Conservation (phyloP, 208 protist genomes). For the Leishmania martiniquensis region DNA sequence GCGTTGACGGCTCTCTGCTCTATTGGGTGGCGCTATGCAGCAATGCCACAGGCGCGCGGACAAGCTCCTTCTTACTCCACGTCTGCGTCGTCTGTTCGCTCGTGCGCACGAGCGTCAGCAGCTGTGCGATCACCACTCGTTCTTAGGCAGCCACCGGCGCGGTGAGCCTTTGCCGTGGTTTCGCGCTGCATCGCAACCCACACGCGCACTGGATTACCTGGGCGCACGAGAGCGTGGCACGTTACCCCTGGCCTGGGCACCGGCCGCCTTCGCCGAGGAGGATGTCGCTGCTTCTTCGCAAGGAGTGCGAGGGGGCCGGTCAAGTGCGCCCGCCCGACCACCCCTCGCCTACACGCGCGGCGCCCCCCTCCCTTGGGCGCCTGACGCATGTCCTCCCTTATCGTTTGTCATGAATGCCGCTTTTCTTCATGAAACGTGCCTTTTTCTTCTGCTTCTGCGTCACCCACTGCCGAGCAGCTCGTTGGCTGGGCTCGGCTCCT, state of each 20-base stretch:
- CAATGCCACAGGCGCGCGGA: not conserved
- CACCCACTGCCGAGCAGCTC: slow-evolving; percentile 22
- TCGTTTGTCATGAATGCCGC: slow-evolving; percentile 42
- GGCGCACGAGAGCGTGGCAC: too few relatives aligned
- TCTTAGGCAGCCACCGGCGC: not conserved
- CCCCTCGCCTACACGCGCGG: not conserved
- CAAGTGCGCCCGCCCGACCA: not conserved
- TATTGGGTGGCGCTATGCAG: not conserved
- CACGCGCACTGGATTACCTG: not conserved
- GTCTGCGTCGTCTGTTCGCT: slow-evolving; percentile 3
- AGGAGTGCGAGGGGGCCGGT: not conserved
- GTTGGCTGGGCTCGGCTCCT: not conserved
- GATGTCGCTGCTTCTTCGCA: not conserved
- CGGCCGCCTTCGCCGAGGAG: slow-evolving; percentile 3
- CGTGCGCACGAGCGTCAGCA: not conserved
- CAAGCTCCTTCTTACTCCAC: too few relatives aligned
- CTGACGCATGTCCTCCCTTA: not conserved
- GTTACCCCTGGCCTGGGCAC: not conserved
- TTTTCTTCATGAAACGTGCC: slow-evolving; percentile 69
- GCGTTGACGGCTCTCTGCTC: not conserved
- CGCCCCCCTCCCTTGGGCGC: not conserved
- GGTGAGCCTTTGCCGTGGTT: not conserved
- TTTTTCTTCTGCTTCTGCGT: slow-evolving; percentile 63
- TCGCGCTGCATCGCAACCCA: not conserved
- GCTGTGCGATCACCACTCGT: not conserved